These are phyloP conservation scores for Calonectria pteridis DNA, from an alignment of 2,329 filamentous ascomycete genomes.

Conservation along the genomic window DNA sequence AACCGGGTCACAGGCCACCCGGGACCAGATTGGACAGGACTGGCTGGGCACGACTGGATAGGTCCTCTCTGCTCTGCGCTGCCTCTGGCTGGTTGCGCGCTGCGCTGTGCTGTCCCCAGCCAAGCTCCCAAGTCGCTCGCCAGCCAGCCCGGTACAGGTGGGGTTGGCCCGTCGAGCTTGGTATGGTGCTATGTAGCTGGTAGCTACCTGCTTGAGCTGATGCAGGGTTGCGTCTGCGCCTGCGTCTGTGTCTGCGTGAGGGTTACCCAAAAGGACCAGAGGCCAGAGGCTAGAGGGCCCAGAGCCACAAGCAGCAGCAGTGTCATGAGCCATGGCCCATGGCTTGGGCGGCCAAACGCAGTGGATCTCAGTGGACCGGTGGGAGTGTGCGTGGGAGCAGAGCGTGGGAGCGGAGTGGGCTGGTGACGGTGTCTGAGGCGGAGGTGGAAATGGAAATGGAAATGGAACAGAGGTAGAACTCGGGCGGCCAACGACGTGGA, in stretches of 20 bases:
- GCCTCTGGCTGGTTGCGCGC: neutral
- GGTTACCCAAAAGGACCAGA: constrained; percentile 5
- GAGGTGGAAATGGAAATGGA: constrained; percentile 4
- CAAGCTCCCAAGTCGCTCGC: neutral
- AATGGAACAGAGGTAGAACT: neutral
- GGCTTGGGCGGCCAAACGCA: neutral
- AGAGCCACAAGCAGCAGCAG: constrained; percentile 9
- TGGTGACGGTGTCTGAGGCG: constrained; percentile 5
- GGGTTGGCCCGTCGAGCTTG: constrained; percentile 19
- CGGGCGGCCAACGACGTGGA: neutral
- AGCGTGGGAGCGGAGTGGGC: constrained; percentile 13
- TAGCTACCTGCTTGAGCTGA: constrained; percentile 10
- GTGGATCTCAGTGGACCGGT: constrained; percentile 18
- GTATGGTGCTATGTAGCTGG: constrained; percentile 8
- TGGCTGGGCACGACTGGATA: neutral
- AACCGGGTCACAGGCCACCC: neutral
- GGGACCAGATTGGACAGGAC: neutral
- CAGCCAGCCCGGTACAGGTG: constrained; percentile 19
- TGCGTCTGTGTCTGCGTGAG: neutral
- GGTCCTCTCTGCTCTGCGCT: neutral
- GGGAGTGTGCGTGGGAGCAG: constrained; percentile 19
- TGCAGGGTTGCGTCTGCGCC: constrained; percentile 20
- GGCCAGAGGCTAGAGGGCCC: constrained; percentile 1
- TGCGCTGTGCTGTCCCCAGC: constrained; percentile 1
- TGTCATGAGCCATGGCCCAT: constrained; percentile 4